Evolutionary conservation across 257 asterid genomes (phyloP).

Genomic region (Penstemon eatonii): DNA sequence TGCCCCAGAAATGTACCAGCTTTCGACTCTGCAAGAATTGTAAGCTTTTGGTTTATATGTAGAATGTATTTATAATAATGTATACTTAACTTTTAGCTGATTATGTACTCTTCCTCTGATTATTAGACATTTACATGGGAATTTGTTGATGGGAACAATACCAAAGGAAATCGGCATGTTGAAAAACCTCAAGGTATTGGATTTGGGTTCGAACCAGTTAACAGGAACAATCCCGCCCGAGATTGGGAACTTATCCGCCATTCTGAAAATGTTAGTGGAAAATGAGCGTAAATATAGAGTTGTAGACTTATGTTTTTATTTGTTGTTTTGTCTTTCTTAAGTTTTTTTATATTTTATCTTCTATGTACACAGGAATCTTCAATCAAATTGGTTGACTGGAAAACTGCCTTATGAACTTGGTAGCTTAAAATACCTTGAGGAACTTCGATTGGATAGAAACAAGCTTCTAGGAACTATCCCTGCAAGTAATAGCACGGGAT

Average conservation of each 20-base stretch:
- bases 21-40: conserved; percentile 73
- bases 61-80: background rate
- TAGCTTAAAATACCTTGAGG: conserved; percentile 68
- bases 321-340: background rate
- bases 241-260: conserved; percentile 66
- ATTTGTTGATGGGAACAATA: conserved; percentile 71
- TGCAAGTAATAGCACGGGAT: conserved; percentile 56
- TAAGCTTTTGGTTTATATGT: conserved; percentile 36
- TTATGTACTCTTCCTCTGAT: conserved; percentile 20
- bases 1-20: conserved; percentile 66
- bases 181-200: conserved; percentile 69
- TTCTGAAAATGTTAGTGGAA: conserved; percentile 64
- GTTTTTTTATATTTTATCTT: conserved; percentile 7
- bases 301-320: conserved; percentile 8
- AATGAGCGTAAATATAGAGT: conserved; percentile 21
- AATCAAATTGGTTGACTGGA: conserved; percentile 87
- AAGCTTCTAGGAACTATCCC: conserved; percentile 70
- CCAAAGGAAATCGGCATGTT: conserved; percentile 85
- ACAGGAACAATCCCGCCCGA: conserved; percentile 82
- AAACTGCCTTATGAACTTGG: conserved; percentile 79
- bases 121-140: conserved; percentile 73
- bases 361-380: conserved; percentile 46
- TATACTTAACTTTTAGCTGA: conserved; percentile 16
- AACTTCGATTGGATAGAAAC: conserved; percentile 83
- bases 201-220: conserved; percentile 79